phyloP scores from a whole-genome alignment of 805 yeast species.

The Ogataea siamensis region DNA sequence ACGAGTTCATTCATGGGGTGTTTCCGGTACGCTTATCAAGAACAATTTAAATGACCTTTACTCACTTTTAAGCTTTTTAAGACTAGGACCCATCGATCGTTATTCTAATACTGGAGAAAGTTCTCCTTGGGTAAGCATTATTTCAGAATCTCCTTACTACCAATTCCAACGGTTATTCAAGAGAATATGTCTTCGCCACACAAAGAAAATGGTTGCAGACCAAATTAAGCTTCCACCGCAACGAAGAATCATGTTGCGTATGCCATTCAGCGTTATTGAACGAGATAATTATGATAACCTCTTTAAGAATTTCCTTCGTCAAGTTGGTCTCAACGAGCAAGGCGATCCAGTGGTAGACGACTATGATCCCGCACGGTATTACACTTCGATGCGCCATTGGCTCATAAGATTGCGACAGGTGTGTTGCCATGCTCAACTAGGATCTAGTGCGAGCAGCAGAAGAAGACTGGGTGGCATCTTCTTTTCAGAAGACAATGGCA shows the following conservation, averaged over 20 bases:
- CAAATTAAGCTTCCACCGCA: constrained; percentile 83
- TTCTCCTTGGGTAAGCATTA: constrained; percentile 30
- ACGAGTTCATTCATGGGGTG: constrained; percentile 93
- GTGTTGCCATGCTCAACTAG: constrained; percentile 73
- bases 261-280: constrained; percentile 81
- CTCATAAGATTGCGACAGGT: constrained; percentile 66
- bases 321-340: constrained; percentile 51
- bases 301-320: constrained; percentile 55
- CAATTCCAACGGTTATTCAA: constrained; percentile 55
- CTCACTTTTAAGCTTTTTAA: constrained; percentile 66
- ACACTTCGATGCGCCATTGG: constrained; percentile 63
- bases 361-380: constrained; percentile 47
- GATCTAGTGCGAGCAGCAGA: constrained; percentile 12
- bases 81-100: constrained; percentile 59
- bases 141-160: constrained; percentile 27
- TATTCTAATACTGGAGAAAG: constrained; percentile 19
- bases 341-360: constrained; percentile 49
- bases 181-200: constrained; percentile 66
- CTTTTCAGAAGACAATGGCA: constrained; percentile 10
- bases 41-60: constrained; percentile 63
- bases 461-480: constrained; percentile 8
- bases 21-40: constrained; percentile 90
- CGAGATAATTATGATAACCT: constrained; percentile 74
- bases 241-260: constrained; percentile 59
- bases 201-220: constrained; percentile 75